Conservation (phyloP, 2,329 filamentous ascomycete species). For the Clonostachys rosea region DNA sequence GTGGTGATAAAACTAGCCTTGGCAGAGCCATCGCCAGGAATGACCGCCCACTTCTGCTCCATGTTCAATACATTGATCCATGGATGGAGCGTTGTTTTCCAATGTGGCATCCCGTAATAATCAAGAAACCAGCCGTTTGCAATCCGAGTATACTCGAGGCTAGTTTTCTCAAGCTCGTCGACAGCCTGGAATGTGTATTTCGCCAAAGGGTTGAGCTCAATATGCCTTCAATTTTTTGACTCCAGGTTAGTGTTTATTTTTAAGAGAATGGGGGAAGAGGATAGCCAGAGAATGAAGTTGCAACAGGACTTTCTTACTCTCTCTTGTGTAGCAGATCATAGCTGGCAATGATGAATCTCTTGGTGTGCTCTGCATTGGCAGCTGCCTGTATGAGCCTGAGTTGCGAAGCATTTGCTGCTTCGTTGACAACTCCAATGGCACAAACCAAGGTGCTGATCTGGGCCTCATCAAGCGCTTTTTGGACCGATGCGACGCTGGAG, state of each 20-base stretch:
- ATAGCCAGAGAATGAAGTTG: too few relatives aligned
- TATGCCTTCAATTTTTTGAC: slow-evolving; percentile 5
- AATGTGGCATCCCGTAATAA: slow-evolving; percentile 15
- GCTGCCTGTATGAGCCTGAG: slow-evolving; percentile 10
- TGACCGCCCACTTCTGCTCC: slow-evolving; percentile 11
- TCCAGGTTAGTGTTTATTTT: neutral
- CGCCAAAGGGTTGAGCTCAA: slow-evolving; percentile 9
- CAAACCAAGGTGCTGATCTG: slow-evolving; percentile 1
- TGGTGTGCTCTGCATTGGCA: neutral
- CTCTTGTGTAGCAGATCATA: slow-evolving; percentile 13
- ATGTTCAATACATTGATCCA: slow-evolving; percentile 15
- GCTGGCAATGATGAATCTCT: slow-evolving; percentile 12
- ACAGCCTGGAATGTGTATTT: slow-evolving; percentile 13
- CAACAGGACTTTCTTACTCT: slow-evolving; percentile 3
- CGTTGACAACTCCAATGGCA: slow-evolving; percentile 10
- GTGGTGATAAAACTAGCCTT: slow-evolving; percentile 11
- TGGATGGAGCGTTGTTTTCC: slow-evolving; percentile 10
- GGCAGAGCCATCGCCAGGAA: slow-evolving; percentile 7
- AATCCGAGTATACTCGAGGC: slow-evolving; percentile 9
- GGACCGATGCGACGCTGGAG: neutral
- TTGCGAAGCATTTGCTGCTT: slow-evolving; percentile 9
- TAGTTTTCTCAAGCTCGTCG: slow-evolving; percentile 2
- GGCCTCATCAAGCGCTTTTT: neutral
- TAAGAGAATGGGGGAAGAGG: too few relatives aligned
- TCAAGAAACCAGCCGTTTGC: slow-evolving; percentile 15